phyloP scores from a whole-genome alignment of 2,329 filamentous ascomycete species.

The Fusarium burgessii region DNA sequence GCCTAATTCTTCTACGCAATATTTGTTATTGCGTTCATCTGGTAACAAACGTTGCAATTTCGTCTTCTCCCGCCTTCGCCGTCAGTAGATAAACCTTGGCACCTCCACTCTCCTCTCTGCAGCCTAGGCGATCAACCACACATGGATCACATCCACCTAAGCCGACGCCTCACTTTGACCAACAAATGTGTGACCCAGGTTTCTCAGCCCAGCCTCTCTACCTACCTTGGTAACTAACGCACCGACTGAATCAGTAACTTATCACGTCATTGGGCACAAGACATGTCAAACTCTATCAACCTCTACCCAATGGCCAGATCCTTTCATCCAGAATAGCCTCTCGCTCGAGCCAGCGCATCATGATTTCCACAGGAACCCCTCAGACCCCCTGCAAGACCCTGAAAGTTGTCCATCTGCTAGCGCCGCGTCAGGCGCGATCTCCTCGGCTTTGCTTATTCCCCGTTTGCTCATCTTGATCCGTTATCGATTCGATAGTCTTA shows the following conservation, averaged over 20 bases:
- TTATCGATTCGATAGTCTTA: conserved; percentile 18
- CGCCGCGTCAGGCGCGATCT: conserved; percentile 31
- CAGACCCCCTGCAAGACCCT: conserved; percentile 38
- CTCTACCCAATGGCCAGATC: conserved; percentile 8
- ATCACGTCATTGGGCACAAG: conserved; percentile 33
- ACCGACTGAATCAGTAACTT: conserved; percentile 25
- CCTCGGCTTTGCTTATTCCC: conserved; percentile 32
- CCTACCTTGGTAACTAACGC: not conserved
- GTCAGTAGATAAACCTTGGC: conserved; percentile 5
- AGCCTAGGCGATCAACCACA: conserved; percentile 21
- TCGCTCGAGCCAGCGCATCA: conserved; percentile 10
- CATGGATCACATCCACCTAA: conserved; percentile 7
- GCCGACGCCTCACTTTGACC: conserved; percentile 30
- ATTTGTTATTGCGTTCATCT: not conserved
- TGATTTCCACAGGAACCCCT: conserved; percentile 13
- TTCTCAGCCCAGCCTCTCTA: conserved; percentile 12
- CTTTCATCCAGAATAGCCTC: not conserved
- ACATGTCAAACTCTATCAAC: conserved; percentile 11
- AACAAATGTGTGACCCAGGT: conserved; percentile 5
- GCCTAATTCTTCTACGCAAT: conserved; percentile 4
- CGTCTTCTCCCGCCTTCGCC: conserved; percentile 1
- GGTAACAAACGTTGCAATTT: not conserved
- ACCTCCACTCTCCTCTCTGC: conserved; percentile 19
- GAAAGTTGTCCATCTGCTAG: conserved; percentile 26
- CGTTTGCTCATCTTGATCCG: conserved; percentile 14